A percentile compares a stretch with the other conserved stretches of the same genome.
Conservation (phyloP, 768 basidiomycete species). For the Suillus luteus region DNA sequence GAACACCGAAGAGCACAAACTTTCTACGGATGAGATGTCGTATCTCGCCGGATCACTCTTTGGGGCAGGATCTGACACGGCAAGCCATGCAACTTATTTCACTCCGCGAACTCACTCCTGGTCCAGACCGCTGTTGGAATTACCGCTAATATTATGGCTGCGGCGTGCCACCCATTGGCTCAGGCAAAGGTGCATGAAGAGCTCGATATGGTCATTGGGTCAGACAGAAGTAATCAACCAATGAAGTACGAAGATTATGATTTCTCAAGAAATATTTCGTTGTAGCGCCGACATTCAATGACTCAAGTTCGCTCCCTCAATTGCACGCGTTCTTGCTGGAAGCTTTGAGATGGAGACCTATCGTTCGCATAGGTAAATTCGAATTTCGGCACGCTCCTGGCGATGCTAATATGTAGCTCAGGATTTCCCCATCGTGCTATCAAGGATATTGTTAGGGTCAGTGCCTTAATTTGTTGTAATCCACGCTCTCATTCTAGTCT, state of each 20-base stretch:
- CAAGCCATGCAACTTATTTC: conserved; percentile 13
- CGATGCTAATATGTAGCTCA: not conserved
- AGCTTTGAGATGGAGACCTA: conserved; percentile 37
- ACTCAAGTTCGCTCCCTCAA: not conserved
- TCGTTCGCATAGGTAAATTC: conserved; percentile 30
- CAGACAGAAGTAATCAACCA: conserved; percentile 24
- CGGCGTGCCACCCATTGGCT: conserved; percentile 50
- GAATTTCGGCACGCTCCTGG: not conserved
- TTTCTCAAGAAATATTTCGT: not conserved
- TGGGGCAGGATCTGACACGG: conserved; percentile 60
- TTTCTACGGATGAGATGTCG: conserved; percentile 53
- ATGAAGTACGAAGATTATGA: not conserved
- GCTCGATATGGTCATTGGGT: conserved; percentile 50
- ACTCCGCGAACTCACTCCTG: not conserved
- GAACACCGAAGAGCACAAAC: conserved; percentile 45
- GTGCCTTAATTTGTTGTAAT: not conserved
- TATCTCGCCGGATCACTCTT: conserved; percentile 65
- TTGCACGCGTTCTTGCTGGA: conserved; percentile 24
- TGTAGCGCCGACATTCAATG: not conserved
- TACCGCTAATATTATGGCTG: conserved; percentile 49
- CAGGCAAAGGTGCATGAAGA: conserved; percentile 52
- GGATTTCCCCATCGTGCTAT: conserved; percentile 65
- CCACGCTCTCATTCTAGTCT: not conserved
- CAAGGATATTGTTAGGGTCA: conserved; percentile 60
- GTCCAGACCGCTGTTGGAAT: conserved; percentile 50